phyloP scores from a whole-genome alignment of 805 yeast genomes.

The Brettanomyces anomalus region DNA sequence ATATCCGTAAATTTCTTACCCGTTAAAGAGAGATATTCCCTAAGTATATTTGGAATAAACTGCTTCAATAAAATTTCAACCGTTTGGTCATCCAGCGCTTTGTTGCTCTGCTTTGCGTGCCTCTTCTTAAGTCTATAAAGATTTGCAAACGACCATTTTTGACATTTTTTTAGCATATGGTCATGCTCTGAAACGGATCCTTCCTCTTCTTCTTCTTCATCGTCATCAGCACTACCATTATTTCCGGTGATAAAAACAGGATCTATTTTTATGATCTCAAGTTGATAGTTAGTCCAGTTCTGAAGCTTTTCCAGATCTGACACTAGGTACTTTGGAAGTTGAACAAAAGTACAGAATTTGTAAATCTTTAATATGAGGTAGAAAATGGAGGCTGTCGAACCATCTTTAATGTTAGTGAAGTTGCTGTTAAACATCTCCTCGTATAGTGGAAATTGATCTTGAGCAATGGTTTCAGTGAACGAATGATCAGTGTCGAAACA shows the following conservation, averaged over 20 bases:
- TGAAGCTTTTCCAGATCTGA: conserved; percentile 37
- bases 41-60: conserved; percentile 63
- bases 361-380: conserved; percentile 58
- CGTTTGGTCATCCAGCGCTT: conserved; percentile 6
- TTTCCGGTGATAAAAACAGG: conserved; percentile 27
- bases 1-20: conserved; percentile 65
- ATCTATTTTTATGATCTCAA: conserved; percentile 43
- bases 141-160: conserved; percentile 82
- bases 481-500: conserved; percentile 54
- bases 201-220: conserved; percentile 18
- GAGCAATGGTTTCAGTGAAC: conserved; percentile 44
- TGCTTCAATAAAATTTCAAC: conserved; percentile 33
- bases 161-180: conserved; percentile 34
- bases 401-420: conserved; percentile 2
- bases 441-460: conserved; percentile 48
- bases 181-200: background rate
- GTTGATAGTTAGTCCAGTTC: conserved; percentile 68
- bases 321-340: conserved; percentile 14
- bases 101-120: conserved; percentile 30
- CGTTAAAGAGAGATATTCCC: conserved; percentile 50
- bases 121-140: conserved; percentile 57
- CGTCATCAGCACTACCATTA: conserved; percentile 29
- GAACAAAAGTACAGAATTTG: conserved; percentile 3
- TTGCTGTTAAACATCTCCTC: conserved; percentile 3
- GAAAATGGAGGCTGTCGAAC: conserved; percentile 2